Percentiles rank a stretch among this genome's conserved stretches.
phyloP scores from a whole-genome alignment of 164 flowering plant species.

The Umbilicus rupestris region DNA sequence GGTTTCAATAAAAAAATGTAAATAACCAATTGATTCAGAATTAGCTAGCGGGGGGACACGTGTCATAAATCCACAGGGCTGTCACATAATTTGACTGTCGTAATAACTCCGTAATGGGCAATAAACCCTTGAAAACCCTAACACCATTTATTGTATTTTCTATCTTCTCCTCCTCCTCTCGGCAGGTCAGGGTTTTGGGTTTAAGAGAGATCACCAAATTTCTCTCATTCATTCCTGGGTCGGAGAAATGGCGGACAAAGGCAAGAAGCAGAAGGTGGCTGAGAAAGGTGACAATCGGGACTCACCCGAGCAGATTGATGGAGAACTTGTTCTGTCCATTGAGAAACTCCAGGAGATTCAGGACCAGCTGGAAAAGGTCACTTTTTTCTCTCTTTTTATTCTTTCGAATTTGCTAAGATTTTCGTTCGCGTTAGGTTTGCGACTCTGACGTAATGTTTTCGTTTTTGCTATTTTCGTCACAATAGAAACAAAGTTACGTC shows the following conservation, averaged over 20 bases:
- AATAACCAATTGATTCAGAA: neutral
- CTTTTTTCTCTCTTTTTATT: neutral
- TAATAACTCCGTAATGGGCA: neutral
- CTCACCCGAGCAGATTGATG: conserved; percentile 34
- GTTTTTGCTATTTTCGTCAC: too few species aligned
- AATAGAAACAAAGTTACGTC: too few species aligned
- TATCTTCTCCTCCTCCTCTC: neutral
- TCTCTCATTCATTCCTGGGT: too few species aligned
- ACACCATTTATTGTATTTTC: neutral
- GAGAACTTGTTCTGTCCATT: conserved; percentile 47
- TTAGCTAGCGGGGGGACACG: neutral
- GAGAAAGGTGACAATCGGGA: conserved; percentile 30
- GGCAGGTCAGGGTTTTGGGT: too few species aligned
- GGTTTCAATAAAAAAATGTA: neutral
- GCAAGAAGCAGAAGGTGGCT: conserved; percentile 40
- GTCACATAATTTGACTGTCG: neutral
- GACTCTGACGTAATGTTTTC: too few species aligned
- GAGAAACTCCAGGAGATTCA: conserved; percentile 72
- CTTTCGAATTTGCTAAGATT: neutral
- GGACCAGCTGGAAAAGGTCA: conserved; percentile 67
- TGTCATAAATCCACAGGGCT: neutral
- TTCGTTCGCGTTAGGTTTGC: neutral
- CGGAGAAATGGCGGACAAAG: conserved; percentile 45
- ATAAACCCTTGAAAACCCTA: conserved; percentile 9
- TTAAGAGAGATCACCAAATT: too few species aligned